Evolutionary conservation across 2,329 filamentous ascomycete species (phyloP).

Genomic region (Ophiostoma triangulosporum): DNA sequence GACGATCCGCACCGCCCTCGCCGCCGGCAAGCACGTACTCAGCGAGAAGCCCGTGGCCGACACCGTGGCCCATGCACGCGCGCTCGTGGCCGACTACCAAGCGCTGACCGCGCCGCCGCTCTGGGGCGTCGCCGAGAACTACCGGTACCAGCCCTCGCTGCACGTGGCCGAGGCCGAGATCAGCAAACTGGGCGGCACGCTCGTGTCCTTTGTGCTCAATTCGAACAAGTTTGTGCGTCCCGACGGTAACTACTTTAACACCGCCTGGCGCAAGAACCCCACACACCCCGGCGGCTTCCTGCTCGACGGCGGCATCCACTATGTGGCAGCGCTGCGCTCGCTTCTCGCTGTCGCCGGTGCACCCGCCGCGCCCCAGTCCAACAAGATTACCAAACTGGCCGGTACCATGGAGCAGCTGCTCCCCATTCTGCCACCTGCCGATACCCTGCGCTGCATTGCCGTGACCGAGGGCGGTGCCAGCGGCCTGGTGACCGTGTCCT

Average conservation of each 20-base stretch:
- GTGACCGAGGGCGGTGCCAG: conserved; percentile 16
- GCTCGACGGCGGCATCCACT: conserved; percentile 65
- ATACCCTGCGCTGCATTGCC: conserved; percentile 47
- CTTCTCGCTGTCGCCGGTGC: conserved; percentile 35
- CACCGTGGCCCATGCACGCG: conserved; percentile 25
- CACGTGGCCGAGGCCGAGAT: conserved; percentile 15
- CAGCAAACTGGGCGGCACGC: conserved; percentile 17
- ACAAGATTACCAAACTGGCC: conserved; percentile 33
- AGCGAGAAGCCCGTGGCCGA: conserved; percentile 56
- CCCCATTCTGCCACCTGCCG: conserved; percentile 47
- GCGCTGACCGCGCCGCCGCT: conserved; percentile 21
- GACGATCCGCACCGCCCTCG: conserved; percentile 43
- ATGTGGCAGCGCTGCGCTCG: conserved; percentile 46
- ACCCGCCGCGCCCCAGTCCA: not conserved
- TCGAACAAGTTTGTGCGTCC: conserved; percentile 29
- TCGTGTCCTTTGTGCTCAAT: conserved; percentile 26
- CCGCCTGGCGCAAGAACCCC: conserved; percentile 50
- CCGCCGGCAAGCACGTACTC: conserved; percentile 56
- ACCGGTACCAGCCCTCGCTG: conserved; percentile 32
- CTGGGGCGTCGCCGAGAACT: conserved; percentile 60
- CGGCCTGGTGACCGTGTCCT: conserved; percentile 18
- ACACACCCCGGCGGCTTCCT: conserved; percentile 64
- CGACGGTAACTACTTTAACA: conserved; percentile 34
- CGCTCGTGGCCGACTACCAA: conserved; percentile 20
- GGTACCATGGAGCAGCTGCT: conserved; percentile 43